Evolutionary conservation across 768 basidiomycete species (phyloP).

Genomic region (Sporobolomyces pararoseus): DNA sequence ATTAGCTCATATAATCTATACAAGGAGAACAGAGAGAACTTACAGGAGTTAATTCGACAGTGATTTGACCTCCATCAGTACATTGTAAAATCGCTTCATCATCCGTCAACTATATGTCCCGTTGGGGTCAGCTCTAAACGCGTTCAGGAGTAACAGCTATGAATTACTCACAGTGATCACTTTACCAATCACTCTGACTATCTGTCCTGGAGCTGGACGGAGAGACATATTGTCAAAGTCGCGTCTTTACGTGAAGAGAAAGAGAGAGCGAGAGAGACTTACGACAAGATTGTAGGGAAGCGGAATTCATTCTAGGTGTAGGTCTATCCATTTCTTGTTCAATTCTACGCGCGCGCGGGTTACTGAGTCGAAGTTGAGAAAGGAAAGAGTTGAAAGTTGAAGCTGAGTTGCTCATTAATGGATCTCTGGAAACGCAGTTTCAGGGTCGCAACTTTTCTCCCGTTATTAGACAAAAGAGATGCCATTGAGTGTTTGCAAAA

Average conservation of each 20-base stretch:
- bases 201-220: background rate
- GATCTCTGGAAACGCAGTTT: too few relatives aligned
- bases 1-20: background rate
- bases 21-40: background rate
- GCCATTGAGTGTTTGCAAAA: too few relatives aligned
- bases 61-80: constrained; percentile 25
- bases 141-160: background rate
- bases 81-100: constrained; percentile 17
- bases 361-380: too few relatives aligned
- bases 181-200: constrained; percentile 8
- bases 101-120: background rate
- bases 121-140: background rate
- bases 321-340: constrained; percentile 40
- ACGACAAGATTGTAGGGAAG: constrained; percentile 14
- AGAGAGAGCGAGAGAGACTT: constrained; percentile 6
- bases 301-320: constrained; percentile 36
- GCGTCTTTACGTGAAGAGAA: too few relatives aligned
- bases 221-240: background rate
- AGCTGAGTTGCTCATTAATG: too few relatives aligned
- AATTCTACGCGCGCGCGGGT: too few relatives aligned
- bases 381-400: too few relatives aligned
- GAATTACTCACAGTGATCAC: constrained; percentile 4
- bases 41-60: constrained; percentile 15
- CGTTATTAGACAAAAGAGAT: too few relatives aligned
- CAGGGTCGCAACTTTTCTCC: too few relatives aligned